Evolutionary conservation across 2,329 filamentous ascomycete species (phyloP), one percentile per base, ranked within the genome.

Genomic region (Dendryphion nanum): DNA sequence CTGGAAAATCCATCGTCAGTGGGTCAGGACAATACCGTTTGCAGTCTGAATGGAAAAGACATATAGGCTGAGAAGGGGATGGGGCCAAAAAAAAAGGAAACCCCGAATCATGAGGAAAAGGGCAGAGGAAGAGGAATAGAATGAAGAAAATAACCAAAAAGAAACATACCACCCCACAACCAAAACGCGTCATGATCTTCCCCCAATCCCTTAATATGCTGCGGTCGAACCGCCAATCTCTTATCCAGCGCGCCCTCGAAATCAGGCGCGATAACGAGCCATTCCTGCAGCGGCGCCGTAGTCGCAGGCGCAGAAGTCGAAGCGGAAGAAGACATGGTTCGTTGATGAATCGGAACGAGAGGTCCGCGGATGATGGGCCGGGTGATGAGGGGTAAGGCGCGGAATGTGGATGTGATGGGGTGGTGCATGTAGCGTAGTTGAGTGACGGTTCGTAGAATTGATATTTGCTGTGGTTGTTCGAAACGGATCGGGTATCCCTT

Each of bases 231-330:
- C 35, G 65, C 57, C 47, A 76, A 58, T 3, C 74, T 51, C 42
- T 68, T 64, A 21, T 69, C 57, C 36, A 74, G 50, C 14, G 62
- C 68, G 31, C 63, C 67, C 2, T 48, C 44, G 23, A 67, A 55
- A 48, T 77, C 74, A 1, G 72, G 72, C 0, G 71, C 46, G 35
- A 77, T 74, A 44, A 74, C 64, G 37, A 77, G 66, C 73, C 73
- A 77, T 63, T 77, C 74, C 20, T 56, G 61, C 6, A 63, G 45
- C 10, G 59, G 49, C 0, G 47, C 39, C 3, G 37, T 38, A 17
- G 18, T 3, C 20, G 16, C 31, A n/a, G n/a, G n/a, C n/a, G n/a
- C n/a, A n/a, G n/a, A n/a, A n/a, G n/a, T n/a, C n/a, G n/a, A n/a
- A n/a, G n/a, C n/a, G 29, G 8, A 10, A 7, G 41, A 51, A 28